These are phyloP conservation scores for Leucoagaricus sp. DNA, from an alignment of 1,284 basidiomycete species.

Conservation along the genomic window DNA sequence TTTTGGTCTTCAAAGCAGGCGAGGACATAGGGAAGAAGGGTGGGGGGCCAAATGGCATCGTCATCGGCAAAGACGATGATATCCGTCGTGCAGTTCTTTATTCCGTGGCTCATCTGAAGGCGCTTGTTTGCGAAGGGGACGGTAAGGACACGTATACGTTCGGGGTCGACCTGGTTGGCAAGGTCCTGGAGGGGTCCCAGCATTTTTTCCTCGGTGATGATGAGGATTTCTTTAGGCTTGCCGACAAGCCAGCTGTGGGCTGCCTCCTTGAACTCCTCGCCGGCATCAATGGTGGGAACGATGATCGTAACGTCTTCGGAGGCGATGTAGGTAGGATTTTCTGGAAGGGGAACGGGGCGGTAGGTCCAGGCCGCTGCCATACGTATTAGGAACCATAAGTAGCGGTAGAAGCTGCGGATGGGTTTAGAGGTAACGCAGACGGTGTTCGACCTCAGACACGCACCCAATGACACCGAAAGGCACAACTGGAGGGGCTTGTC, in stretches of 20 bases:
- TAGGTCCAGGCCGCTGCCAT: conserved; percentile 76
- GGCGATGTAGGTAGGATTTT: conserved; percentile 86
- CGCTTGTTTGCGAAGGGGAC: conserved; percentile 93
- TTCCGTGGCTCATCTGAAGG: conserved; percentile 90
- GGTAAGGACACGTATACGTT: conserved; percentile 82
- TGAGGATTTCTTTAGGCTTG: conserved; percentile 90
- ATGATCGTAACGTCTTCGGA: conserved; percentile 93
- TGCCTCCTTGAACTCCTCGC: conserved; percentile 92
- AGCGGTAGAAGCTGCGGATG: conserved; percentile 85
- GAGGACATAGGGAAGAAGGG: conserved; percentile 80
- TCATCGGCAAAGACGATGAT: conserved; percentile 97
- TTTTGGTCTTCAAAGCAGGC: conserved; percentile 94
- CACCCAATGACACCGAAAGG: conserved; percentile 91
- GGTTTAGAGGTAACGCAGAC: too few relatives aligned
- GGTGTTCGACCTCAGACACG: too few relatives aligned
- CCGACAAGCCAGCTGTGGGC: conserved; percentile 89
- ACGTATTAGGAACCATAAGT: conserved; percentile 88
- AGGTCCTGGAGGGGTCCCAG: conserved; percentile 82
- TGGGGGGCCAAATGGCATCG: conserved; percentile 93
- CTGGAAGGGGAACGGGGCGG: conserved; percentile 82
- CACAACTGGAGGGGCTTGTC: conserved; percentile 56
- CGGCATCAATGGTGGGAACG: conserved; percentile 92
- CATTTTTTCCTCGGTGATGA: conserved; percentile 93
- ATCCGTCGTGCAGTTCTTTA: conserved; percentile 86
- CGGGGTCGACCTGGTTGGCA: conserved; percentile 82